phyloP scores from a whole-genome alignment of 306 rosid genomes.

The Abrus precatorius region DNA sequence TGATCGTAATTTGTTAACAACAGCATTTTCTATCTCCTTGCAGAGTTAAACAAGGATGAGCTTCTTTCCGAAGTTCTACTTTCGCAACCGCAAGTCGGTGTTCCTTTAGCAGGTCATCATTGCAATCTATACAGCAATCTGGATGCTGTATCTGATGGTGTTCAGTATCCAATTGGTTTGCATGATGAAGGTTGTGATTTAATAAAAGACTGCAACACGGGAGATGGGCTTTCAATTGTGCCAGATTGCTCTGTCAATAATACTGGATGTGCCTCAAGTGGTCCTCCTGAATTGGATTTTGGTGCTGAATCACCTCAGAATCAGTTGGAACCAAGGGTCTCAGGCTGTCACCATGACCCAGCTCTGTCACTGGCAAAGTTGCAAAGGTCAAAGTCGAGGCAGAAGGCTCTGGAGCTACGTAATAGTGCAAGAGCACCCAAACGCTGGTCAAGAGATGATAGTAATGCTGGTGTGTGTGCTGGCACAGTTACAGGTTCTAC shows the following conservation, averaged over 20 bases:
- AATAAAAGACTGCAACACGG: slow-evolving; percentile 40
- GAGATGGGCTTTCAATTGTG: slow-evolving; percentile 48
- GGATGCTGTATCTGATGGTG: slow-evolving; percentile 48
- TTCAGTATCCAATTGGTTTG: slow-evolving; percentile 51
- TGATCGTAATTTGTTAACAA: slow-evolving; percentile 3
- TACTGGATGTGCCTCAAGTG: slow-evolving; percentile 56
- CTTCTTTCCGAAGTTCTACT: slow-evolving; percentile 57
- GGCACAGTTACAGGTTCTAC: slow-evolving; percentile 51
- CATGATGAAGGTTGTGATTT: slow-evolving; percentile 44
- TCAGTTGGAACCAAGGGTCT: slow-evolving; percentile 54
- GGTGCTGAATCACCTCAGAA: slow-evolving; percentile 57
- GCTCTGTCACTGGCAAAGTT: slow-evolving; percentile 76
- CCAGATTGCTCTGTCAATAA: slow-evolving; percentile 54
- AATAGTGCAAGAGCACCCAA: slow-evolving; percentile 63
- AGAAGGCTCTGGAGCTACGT: slow-evolving; percentile 81
- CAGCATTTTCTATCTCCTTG: slow-evolving; percentile 6
- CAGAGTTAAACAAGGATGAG: slow-evolving; percentile 67
- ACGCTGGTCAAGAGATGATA: slow-evolving; percentile 48
- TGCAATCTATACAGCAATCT: slow-evolving; percentile 53
- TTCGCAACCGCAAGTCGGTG: slow-evolving; percentile 45
- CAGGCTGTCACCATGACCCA: slow-evolving; percentile 60
- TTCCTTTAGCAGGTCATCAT: slow-evolving; percentile 54
- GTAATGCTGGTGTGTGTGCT: slow-evolving; percentile 47
- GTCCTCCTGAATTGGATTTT: slow-evolving; percentile 51
- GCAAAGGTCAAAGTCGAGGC: slow-evolving; percentile 90